Conservation (phyloP, 2,329 filamentous ascomycete genomes). For the Exophiala aquamarina region DNA sequence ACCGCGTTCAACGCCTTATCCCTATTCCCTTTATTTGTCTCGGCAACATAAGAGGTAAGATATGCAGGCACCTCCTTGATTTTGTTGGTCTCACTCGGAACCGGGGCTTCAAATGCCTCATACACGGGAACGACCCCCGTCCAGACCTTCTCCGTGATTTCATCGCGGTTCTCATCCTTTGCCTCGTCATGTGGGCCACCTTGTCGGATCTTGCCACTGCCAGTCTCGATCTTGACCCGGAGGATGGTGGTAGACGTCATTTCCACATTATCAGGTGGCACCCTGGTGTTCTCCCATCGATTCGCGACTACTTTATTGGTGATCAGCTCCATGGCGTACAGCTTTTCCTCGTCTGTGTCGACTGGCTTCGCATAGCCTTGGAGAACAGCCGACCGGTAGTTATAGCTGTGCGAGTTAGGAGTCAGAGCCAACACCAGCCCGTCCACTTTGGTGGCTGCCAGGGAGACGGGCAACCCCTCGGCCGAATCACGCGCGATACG, state of each 20-base stretch:
- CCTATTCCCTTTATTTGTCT: conserved; percentile 41
- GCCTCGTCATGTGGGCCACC: conserved; percentile 64
- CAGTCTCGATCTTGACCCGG: conserved; percentile 65
- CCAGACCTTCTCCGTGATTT: conserved; percentile 55
- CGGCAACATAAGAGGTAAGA: conserved; percentile 54
- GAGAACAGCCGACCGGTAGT: conserved; percentile 78
- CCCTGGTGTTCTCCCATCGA: conserved; percentile 68
- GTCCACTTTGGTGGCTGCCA: conserved; percentile 74
- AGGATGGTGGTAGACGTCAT: conserved; percentile 73
- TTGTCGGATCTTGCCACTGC: conserved; percentile 72
- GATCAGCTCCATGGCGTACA: conserved; percentile 76
- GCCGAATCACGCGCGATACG: conserved; percentile 54
- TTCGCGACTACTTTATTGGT: conserved; percentile 70
- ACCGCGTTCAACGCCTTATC: conserved; percentile 19
- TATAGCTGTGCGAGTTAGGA: conserved; percentile 78
- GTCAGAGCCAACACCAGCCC: conserved; percentile 78
- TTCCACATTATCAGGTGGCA: conserved; percentile 71
- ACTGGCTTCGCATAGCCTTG: conserved; percentile 73
- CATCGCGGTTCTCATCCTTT: conserved; percentile 52
- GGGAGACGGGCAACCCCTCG: conserved; percentile 66
- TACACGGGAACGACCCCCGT: conserved; percentile 66
- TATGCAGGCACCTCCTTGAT: conserved; percentile 62
- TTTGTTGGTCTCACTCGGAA: conserved; percentile 60
- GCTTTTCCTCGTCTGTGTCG: conserved; percentile 66
- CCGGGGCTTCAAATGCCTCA: conserved; percentile 62